Conservation (phyloP, 495 filamentous ascomycete genomes). For the Apiosordaria backusii region DNA sequence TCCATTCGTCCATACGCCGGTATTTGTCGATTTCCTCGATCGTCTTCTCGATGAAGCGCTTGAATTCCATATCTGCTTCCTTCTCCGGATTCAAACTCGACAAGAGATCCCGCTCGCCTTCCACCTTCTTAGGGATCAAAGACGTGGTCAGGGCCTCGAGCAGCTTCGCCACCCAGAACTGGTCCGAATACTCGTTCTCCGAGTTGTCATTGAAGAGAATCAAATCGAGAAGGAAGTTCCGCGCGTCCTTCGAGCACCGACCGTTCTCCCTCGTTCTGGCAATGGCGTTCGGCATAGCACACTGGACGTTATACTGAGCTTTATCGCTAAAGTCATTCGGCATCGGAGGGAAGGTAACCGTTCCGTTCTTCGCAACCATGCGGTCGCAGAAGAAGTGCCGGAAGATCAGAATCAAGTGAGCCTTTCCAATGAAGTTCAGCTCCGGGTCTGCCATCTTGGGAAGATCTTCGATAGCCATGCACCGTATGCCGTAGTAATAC, state of each 20-base stretch:
- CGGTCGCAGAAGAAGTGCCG: slow-evolving; percentile 83
- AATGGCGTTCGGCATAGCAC: slow-evolving; percentile 73
- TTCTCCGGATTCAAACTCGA: slow-evolving; percentile 34
- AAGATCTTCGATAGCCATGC: slow-evolving; percentile 71
- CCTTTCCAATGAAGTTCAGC: slow-evolving; percentile 72
- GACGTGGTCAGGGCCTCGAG: slow-evolving; percentile 77
- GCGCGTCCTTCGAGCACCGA: slow-evolving; percentile 68
- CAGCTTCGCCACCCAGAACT: slow-evolving; percentile 77
- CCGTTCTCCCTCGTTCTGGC: slow-evolving; percentile 74
- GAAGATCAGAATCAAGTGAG: slow-evolving; percentile 79
- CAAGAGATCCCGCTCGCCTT: slow-evolving; percentile 51
- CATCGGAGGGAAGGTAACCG: slow-evolving; percentile 64
- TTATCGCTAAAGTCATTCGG: slow-evolving; percentile 89
- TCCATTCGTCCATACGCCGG: slow-evolving; percentile 91
- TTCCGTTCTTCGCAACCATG: slow-evolving; percentile 28
- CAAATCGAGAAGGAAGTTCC: slow-evolving; percentile 79
- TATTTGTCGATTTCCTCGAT: slow-evolving; percentile 86
- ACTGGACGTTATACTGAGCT: slow-evolving; percentile 74
- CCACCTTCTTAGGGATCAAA: slow-evolving; percentile 55
- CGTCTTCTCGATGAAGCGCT: slow-evolving; percentile 61
- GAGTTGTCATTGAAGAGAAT: slow-evolving; percentile 91
- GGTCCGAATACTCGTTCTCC: slow-evolving; percentile 81
- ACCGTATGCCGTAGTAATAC: slow-evolving; percentile 91
- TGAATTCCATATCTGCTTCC: slow-evolving; percentile 38
- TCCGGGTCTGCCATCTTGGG: slow-evolving; percentile 61